Evolutionary conservation across 768 basidiomycete genomes (phyloP).

Genomic region (Trametes villosa): DNA sequence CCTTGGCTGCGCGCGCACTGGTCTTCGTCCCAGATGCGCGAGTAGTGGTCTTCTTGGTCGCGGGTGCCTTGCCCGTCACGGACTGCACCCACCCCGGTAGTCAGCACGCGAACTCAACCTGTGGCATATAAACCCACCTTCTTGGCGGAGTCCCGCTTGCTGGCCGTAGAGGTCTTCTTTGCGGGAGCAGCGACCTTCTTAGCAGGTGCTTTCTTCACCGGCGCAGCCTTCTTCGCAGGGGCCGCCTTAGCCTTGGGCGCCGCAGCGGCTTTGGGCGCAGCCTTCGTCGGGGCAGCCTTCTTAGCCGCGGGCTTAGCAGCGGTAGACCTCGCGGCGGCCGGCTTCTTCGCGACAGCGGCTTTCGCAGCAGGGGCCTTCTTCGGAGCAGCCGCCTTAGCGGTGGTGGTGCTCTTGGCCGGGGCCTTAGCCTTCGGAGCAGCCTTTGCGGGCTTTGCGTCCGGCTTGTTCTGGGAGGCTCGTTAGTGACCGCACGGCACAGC

Average conservation of each 20-base stretch:
- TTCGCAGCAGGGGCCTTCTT: conserved; percentile 2
- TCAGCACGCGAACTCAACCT: not conserved
- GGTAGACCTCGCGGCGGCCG: conserved; percentile 7
- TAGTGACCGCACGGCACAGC: conserved; percentile 23
- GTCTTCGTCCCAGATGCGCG: conserved; percentile 15
- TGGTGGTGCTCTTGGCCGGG: conserved; percentile 21
- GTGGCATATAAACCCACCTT: conserved; percentile 48
- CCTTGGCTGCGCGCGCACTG: conserved; percentile 16
- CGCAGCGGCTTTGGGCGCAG: conserved; percentile 34
- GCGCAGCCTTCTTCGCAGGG: conserved; percentile 38
- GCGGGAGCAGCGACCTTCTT: conserved; percentile 44
- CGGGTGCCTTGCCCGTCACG: conserved; percentile 22
- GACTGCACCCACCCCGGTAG: conserved; percentile 4
- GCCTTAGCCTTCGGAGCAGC: conserved; percentile 12
- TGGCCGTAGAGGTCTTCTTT: conserved; percentile 40
- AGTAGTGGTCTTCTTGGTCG: conserved; percentile 16
- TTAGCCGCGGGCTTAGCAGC: conserved; percentile 15
- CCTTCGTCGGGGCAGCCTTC: conserved; percentile 37
- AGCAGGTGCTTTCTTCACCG: conserved; percentile 31
- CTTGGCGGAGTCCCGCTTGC: conserved; percentile 62
- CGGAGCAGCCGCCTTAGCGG: conserved; percentile 23
- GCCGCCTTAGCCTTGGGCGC: conserved; percentile 43
- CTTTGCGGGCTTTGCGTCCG: conserved; percentile 39
- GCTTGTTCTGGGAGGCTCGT: conserved; percentile 38
- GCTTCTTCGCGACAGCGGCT: not conserved